Percentiles rank a stretch among this genome's conserved stretches.
Conservation (phyloP, 257 asterid species). For the Forsythia suspensa region DNA sequence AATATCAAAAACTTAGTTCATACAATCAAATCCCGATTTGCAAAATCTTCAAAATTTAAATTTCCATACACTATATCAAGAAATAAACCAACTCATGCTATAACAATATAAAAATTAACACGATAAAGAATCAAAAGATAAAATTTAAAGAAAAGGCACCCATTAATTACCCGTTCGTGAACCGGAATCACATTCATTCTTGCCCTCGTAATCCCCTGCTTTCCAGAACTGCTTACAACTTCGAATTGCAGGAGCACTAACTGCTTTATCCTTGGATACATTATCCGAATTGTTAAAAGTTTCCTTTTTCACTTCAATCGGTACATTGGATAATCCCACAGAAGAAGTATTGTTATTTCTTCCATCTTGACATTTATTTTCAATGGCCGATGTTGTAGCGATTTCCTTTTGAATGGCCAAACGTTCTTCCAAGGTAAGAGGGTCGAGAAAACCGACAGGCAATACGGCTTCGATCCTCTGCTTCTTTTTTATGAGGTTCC, state of each 20-base stretch:
- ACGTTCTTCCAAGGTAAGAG: conserved; percentile 36
- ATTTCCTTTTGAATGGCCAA: conserved; percentile 4
- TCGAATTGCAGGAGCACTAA: conserved; percentile 8
- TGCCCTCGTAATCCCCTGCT: conserved; percentile 68
- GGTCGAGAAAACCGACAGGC: conserved; percentile 76
- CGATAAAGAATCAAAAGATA: background rate
- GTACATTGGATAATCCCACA: background rate
- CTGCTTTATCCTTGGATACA: background rate
- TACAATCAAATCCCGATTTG: background rate
- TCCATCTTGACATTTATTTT: too few relatives aligned
- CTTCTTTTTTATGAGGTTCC: conserved; percentile 32
- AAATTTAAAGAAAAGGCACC: background rate
- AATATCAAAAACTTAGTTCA: too few relatives aligned
- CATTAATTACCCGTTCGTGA: conserved; percentile 19
- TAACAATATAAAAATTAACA: background rate
- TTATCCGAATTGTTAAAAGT: background rate
- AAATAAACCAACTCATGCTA: background rate
- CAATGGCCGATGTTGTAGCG: background rate
- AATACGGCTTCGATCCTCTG: conserved; percentile 30
- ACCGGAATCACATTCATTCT: conserved; percentile 23
- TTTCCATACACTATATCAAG: background rate
- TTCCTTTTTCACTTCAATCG: conserved; percentile 16
- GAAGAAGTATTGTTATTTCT: too few relatives aligned
- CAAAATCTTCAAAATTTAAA: too few relatives aligned
- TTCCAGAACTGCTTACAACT: conserved; percentile 72